Conservation (phyloP, 2,329 filamentous ascomycete species). For the Aspergillus clavatus region DNA sequence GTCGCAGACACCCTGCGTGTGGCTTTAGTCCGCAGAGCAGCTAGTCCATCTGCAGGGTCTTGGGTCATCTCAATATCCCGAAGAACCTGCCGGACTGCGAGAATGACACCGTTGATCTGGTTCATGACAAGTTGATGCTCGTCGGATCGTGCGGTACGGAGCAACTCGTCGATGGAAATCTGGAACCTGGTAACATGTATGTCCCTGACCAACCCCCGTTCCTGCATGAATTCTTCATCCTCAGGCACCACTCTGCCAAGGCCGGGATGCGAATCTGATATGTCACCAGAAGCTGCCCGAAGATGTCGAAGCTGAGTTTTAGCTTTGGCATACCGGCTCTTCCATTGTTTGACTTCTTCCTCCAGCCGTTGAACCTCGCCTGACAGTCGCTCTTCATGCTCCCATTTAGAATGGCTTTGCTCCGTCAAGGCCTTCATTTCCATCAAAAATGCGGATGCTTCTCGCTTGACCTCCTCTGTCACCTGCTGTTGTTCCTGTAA, state of each 20-base stretch:
- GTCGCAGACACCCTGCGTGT: conserved; percentile 84
- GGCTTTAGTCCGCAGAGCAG: conserved; percentile 62
- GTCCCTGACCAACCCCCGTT: conserved; percentile 78
- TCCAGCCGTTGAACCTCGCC: conserved; percentile 72
- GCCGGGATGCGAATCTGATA: conserved; percentile 48
- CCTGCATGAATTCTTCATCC: conserved; percentile 66
- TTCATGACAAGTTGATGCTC: conserved; percentile 71
- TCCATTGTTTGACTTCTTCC: conserved; percentile 82
- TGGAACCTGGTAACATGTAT: conserved; percentile 94
- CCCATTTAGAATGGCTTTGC: conserved; percentile 70
- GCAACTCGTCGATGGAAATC: conserved; percentile 83
- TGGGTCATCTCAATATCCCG: conserved; percentile 66
- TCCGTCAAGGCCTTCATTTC: conserved; percentile 88
- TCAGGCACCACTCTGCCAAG: conserved; percentile 52
- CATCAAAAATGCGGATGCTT: conserved; percentile 74
- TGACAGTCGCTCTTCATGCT: conserved; percentile 75
- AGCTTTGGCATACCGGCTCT: conserved; percentile 76
- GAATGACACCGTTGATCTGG: conserved; percentile 79
- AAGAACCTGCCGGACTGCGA: conserved; percentile 76
- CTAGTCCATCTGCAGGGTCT: conserved; percentile 51
- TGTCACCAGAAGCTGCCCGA: conserved; percentile 72
- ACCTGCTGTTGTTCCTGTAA: conserved; percentile 71
- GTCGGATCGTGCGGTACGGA: conserved; percentile 70
- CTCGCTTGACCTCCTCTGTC: conserved; percentile 78
- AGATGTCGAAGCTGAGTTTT: conserved; percentile 83